Base-by-base conservation (phyloP, 106 monocot genomes). In the Platanthera zijinensis region DNA sequence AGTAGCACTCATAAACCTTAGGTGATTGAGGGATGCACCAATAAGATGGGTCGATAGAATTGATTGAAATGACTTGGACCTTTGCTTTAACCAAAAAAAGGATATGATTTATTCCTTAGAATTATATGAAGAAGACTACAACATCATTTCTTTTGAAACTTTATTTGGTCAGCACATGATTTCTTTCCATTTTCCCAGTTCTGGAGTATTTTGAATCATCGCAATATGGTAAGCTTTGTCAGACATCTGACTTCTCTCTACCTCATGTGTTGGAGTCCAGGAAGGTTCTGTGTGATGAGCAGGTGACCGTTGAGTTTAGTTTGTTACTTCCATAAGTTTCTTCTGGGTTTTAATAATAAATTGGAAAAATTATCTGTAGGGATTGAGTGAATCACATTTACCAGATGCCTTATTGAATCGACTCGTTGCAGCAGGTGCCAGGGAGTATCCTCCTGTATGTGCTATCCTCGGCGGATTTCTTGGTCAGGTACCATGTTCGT, bases 391-490 rank as follows among this genome's bases (percentile, higher is more conserved):
- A 83, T 85, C 86, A 47, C 85, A 84, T 71, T 74, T 97, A 17
- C 87, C 91, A 68, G 56, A 51, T 4, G 19, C 39, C 30, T 85
- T 93, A 19, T 51, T 93, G 51, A 85, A 91, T 66, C 76, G 86
- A 18, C 64, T 97, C 15, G 51, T 93, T 62, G 76, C 79, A 32
- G 91, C 91, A 68, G 96, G 91, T 53, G 62, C 49, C 39, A 86
- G 67, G 54, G 87, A 93, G 80, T 59, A 86, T 91, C 93, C 93
- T n/a, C 90, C 96, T 74, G 91, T 97, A 47, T 97, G 93, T 83
- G 91, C 96, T 52, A 86, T 93, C 5, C 76, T 97, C 10, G 96
- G 96, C 10, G 93, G 93, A 78, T 85, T 93, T 76, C 93, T 97
- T 78, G 96, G 93, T 53, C 96, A 97, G 93, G 96, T 97, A 64